These are phyloP conservation scores for Cyamopsis tetragonoloba DNA, from an alignment of 306 rosid species.

Conservation along the genomic window DNA sequence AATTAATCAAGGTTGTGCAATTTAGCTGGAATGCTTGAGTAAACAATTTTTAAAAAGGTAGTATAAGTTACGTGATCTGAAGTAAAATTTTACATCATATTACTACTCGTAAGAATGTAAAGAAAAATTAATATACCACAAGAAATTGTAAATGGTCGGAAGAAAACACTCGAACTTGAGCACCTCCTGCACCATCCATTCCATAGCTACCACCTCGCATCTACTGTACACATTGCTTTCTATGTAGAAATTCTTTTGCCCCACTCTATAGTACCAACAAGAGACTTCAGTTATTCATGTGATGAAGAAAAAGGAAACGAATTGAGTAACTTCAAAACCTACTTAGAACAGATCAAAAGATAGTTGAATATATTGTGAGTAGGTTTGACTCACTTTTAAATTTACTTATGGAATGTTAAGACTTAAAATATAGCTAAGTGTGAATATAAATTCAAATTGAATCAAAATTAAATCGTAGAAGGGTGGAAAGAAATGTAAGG, in stretches of 20 bases:
- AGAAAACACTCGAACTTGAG: slow-evolving; percentile 74
- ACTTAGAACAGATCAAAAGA: too few relatives aligned
- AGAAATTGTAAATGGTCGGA: slow-evolving; percentile 81
- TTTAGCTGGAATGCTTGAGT: neutral
- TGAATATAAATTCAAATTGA: neutral
- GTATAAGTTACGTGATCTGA: neutral
- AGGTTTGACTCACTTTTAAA: neutral
- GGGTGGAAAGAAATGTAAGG: neutral
- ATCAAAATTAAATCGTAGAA: neutral
- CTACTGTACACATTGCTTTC: slow-evolving; percentile 54
- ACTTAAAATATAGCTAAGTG: neutral
- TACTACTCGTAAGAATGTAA: slow-evolving; percentile 15
- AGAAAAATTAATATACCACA: slow-evolving; percentile 55
- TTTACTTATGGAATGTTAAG: neutral
- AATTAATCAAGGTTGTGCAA: neutral
- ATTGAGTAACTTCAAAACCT: too few relatives aligned
- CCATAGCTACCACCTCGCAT: slow-evolving; percentile 96
- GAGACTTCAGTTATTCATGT: slow-evolving; percentile 12
- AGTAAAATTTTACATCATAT: slow-evolving; percentile 2
- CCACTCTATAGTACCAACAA: slow-evolving; percentile 50
- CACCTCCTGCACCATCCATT: slow-evolving; percentile 91
- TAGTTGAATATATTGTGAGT: neutral
- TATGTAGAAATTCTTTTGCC: slow-evolving; percentile 45
- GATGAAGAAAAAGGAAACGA: too few relatives aligned
- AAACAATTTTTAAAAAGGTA: neutral